A percentile compares a stretch with the other conserved stretches of the same genome.
Evolutionary conservation across 257 asterid species (phyloP).

Genomic region (Buddleja alternifolia): DNA sequence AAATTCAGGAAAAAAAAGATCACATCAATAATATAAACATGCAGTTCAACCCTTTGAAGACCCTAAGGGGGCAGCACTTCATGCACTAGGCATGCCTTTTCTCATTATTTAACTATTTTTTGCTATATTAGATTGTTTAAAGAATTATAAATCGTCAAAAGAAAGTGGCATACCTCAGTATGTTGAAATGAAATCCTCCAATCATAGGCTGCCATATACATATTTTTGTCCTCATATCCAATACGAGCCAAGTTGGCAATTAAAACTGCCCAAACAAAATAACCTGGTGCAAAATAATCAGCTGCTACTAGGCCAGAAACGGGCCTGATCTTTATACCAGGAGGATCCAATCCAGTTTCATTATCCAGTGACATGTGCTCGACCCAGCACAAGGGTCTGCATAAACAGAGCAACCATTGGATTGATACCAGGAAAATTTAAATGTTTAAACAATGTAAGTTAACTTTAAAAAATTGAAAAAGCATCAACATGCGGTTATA

Average conservation of each 20-base stretch:
- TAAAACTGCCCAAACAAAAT: constrained; percentile 87
- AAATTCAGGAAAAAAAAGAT: constrained; percentile 1
- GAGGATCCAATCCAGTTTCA: constrained; percentile 83
- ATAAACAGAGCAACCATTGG: constrained; percentile 23
- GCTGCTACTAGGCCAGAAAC: constrained; percentile 90
- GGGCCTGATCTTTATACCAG: constrained; percentile 75
- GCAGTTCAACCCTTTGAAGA: no score
- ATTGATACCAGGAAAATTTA: not conserved
- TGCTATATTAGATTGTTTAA: constrained; percentile 2
- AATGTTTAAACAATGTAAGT: constrained; percentile 9
- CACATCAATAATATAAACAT: constrained; percentile 8
- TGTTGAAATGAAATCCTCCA: constrained; percentile 88
- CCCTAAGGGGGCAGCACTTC: no score
- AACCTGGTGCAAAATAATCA: constrained; percentile 87
- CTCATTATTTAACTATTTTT: constrained; percentile 5
- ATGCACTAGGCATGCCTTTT: not conserved
- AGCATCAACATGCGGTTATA: constrained; percentile 17
- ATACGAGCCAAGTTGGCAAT: constrained; percentile 84
- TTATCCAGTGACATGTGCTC: constrained; percentile 86
- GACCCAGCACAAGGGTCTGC: constrained; percentile 85
- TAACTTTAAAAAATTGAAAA: constrained; percentile 2
- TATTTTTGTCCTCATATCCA: constrained; percentile 85
- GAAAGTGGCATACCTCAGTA: constrained; percentile 66
- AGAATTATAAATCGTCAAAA: no score
- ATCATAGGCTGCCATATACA: constrained; percentile 92